These are phyloP conservation scores for Cyclaneusma minus DNA, from an alignment of 2,329 filamentous ascomycete genomes.

Conservation along the genomic window DNA sequence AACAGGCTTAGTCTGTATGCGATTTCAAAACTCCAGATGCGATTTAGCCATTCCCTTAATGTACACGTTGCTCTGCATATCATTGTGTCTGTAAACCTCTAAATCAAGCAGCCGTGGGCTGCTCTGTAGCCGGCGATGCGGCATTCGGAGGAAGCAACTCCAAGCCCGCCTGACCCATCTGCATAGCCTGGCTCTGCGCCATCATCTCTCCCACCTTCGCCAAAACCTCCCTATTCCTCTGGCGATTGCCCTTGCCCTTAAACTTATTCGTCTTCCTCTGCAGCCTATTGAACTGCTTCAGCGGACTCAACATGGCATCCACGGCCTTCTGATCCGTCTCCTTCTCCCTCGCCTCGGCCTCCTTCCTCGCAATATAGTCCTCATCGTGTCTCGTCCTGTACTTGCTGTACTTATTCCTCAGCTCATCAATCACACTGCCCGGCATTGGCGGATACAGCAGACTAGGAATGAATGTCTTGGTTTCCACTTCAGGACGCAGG, in stretches of 20 bases:
- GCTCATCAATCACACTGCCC: constrained; percentile 61
- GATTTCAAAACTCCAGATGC: no score
- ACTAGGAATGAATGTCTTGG: constrained; percentile 61
- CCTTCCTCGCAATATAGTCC: constrained; percentile 52
- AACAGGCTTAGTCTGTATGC: no score
- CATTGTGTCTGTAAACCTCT: no score
- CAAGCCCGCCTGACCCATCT: constrained; percentile 9
- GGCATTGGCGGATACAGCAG: constrained; percentile 70
- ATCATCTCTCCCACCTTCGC: constrained; percentile 18
- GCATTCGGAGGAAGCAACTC: no score
- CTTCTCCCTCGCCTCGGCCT: constrained; percentile 36
- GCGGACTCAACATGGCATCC: constrained; percentile 16
- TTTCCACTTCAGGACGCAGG: constrained; percentile 57
- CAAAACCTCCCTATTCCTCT: constrained; percentile 16
- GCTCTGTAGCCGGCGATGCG: no score
- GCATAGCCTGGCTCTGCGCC: constrained; percentile 12
- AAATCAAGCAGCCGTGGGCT: no score
- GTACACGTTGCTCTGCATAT: no score
- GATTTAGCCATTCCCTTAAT: no score
- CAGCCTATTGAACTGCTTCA: constrained; percentile 15
- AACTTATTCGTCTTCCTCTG: constrained; percentile 12
- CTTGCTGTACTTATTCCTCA: constrained; percentile 67
- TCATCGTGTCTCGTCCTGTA: constrained; percentile 70
- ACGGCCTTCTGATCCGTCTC: constrained; percentile 15
- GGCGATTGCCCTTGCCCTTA: constrained; percentile 16